phyloP scores from a whole-genome alignment of 306 rosid genomes.

The Prunus campanulata region DNA sequence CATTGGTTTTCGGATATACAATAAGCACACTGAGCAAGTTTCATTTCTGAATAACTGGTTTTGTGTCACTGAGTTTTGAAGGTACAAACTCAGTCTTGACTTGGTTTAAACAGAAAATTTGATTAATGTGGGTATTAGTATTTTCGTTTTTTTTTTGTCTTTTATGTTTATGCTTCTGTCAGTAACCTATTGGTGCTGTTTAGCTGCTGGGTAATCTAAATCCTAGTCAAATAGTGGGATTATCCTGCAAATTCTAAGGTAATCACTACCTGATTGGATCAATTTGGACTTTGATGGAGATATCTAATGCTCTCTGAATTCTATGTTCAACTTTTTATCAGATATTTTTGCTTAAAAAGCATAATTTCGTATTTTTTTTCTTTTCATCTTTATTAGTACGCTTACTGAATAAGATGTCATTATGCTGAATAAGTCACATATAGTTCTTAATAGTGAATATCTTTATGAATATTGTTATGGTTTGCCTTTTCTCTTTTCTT shows the following conservation, averaged over 20 bases:
- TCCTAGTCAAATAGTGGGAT: not conserved
- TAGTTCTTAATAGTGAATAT: not conserved
- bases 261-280: constrained; percentile 8
- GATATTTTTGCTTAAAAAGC: not conserved
- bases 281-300: not conserved
- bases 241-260: not conserved
- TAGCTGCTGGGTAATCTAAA: not conserved
- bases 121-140: not conserved
- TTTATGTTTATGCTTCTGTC: not conserved
- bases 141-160: not conserved
- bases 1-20: no score
- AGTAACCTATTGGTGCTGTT: not conserved
- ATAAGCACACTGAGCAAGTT: not conserved
- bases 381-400: not conserved
- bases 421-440: not conserved
- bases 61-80: not conserved
- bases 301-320: not conserved
- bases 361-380: not conserved
- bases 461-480: not conserved
- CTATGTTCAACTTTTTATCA: not conserved
- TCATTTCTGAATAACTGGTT: not conserved
- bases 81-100: not conserved
- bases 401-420: not conserved
- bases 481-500: no score
- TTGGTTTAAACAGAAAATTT: not conserved